phyloP scores from a whole-genome alignment of 1,284 basidiomycete species.

The Rhizoctonia solani region DNA sequence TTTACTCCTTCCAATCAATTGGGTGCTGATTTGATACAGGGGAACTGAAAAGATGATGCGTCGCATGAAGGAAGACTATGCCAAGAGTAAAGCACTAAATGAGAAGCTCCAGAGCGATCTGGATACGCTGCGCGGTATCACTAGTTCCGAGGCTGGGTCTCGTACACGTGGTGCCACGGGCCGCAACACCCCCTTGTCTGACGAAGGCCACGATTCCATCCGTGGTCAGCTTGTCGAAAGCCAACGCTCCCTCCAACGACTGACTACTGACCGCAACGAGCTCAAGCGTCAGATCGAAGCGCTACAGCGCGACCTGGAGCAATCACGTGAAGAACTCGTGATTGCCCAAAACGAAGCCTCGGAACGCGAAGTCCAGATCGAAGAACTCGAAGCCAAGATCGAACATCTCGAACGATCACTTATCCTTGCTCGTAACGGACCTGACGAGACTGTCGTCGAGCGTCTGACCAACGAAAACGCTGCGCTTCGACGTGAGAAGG shows the following conservation, averaged over 20 bases:
- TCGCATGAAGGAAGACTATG: conserved; percentile 92
- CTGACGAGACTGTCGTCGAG: conserved; percentile 70
- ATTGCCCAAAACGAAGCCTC: conserved; percentile 75
- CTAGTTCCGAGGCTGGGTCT: conserved; percentile 60
- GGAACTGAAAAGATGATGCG: conserved; percentile 99
- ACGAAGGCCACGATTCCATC: conserved; percentile 61
- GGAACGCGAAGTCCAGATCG: conserved; percentile 71
- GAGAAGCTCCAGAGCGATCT: conserved; percentile 78
- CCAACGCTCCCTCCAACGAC: conserved; percentile 70
- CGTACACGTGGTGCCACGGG: conserved; percentile 70
- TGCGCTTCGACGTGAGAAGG: conserved; percentile 77
- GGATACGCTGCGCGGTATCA: conserved; percentile 64
- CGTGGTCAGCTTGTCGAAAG: conserved; percentile 70
- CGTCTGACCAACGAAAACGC: conserved; percentile 78
- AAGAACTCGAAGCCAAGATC: conserved; percentile 79
- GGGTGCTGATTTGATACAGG: conserved; percentile 54
- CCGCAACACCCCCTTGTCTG: conserved; percentile 74
- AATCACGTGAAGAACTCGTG: conserved; percentile 72
- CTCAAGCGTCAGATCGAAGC: conserved; percentile 73
- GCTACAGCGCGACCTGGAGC: conserved; percentile 73
- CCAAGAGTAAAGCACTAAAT: conserved; percentile 84
- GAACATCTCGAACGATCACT: conserved; percentile 77
- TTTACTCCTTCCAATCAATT: conserved; percentile 23
- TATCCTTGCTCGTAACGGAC: conserved; percentile 71
- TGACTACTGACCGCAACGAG: conserved; percentile 74